phyloP scores from a whole-genome alignment of 2,329 filamentous ascomycete genomes.

The Ceratocystis alfenasii region DNA sequence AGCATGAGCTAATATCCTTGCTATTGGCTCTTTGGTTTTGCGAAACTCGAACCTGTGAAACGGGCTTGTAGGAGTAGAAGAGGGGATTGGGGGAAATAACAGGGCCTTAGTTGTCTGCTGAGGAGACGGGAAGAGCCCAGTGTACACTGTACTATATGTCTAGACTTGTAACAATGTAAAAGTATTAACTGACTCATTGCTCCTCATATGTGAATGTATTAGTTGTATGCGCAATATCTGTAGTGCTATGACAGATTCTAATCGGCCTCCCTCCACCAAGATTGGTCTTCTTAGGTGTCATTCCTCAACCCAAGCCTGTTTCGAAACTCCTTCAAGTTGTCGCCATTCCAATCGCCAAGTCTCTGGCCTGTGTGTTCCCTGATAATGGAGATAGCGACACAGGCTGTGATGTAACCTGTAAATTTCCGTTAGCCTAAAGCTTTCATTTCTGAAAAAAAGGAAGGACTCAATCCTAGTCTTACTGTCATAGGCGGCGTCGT shows the following conservation, averaged over 20 bases:
- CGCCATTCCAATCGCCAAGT: background rate
- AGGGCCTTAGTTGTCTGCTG: background rate
- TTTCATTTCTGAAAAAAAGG: too few relatives aligned
- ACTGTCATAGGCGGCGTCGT: conserved; percentile 53
- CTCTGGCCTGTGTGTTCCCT: conserved; percentile 24
- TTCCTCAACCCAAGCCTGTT: background rate
- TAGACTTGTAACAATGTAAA: conserved; percentile 22
- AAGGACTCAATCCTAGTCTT: conserved; percentile 21
- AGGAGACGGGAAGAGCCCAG: conserved; percentile 1
- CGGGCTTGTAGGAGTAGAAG: conserved; percentile 18
- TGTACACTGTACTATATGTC: conserved; percentile 19
- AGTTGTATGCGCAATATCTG: background rate
- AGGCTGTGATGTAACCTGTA: conserved; percentile 34
- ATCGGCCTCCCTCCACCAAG: too few relatives aligned
- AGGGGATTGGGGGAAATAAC: background rate
- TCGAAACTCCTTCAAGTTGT: background rate
- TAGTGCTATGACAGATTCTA: background rate
- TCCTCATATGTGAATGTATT: background rate
- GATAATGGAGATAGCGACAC: conserved; percentile 28
- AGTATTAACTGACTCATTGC: background rate
- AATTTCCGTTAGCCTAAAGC: conserved; percentile 17
- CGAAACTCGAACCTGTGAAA: background rate
- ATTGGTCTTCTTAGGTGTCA: too few relatives aligned
- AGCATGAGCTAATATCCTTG: background rate
- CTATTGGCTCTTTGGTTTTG: background rate